phyloP scores from a whole-genome alignment of 768 basidiomycete species.

The Coprinopsis sp. region DNA sequence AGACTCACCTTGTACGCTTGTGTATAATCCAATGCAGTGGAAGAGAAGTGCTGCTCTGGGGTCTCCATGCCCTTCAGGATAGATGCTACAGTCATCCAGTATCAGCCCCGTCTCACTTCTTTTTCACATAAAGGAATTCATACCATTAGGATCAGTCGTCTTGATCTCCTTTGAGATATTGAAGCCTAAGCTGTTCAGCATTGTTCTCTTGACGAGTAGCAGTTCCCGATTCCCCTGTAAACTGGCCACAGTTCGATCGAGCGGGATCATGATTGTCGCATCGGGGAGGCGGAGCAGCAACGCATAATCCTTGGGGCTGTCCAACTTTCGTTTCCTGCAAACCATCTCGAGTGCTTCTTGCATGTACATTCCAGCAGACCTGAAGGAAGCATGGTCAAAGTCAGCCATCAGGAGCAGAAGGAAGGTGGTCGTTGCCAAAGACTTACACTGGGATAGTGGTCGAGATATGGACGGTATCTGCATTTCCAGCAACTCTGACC shows the following conservation, averaged over 20 bases:
- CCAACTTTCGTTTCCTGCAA: slow-evolving; percentile 63
- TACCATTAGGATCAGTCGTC: slow-evolving; percentile 94
- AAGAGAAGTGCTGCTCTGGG: slow-evolving; percentile 50
- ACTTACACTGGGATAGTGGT: slow-evolving; percentile 90
- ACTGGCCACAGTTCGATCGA: slow-evolving; percentile 95
- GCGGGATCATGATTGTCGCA: slow-evolving; percentile 74
- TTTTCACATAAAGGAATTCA: slow-evolving; percentile 14
- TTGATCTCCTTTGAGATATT: slow-evolving; percentile 61
- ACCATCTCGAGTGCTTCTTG: slow-evolving; percentile 90
- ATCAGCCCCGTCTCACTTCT: not conserved
- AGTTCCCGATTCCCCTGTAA: slow-evolving; percentile 84
- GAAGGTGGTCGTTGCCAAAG: no score
- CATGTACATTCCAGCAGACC: slow-evolving; percentile 92
- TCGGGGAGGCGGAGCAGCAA: slow-evolving; percentile 69
- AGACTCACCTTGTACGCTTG: slow-evolving; percentile 76
- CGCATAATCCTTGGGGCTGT: slow-evolving; percentile 76
- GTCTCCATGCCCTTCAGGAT: slow-evolving; percentile 90
- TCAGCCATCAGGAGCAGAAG: not conserved
- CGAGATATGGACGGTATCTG: slow-evolving; percentile 78
- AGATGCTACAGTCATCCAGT: slow-evolving; percentile 51
- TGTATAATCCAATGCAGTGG: slow-evolving; percentile 74
- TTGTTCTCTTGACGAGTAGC: slow-evolving; percentile 71
- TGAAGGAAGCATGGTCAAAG: slow-evolving; percentile 21
- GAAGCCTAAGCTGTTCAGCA: slow-evolving; percentile 67
- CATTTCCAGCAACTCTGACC: slow-evolving; percentile 74